phyloP scores from a whole-genome alignment of 768 basidiomycete genomes.

The Sporobolomyces pararoseus region DNA sequence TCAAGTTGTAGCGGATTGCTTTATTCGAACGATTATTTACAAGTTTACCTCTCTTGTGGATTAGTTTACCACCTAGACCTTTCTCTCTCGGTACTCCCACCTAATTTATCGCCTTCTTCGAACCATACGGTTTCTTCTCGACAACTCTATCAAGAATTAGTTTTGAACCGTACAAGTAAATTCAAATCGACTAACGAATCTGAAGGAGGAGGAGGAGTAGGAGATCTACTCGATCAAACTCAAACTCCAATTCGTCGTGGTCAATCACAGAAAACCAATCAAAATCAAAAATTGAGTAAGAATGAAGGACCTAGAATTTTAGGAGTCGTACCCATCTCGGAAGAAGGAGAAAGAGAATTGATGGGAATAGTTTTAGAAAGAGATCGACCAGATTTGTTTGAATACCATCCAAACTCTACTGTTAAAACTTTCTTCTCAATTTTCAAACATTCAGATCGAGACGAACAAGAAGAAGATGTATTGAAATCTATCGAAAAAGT shows the following conservation, averaged over 20 bases:
- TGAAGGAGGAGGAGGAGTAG: too few relatives aligned
- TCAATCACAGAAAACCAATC: too few relatives aligned
- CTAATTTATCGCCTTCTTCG: neutral
- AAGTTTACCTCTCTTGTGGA: neutral
- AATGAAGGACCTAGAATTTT: neutral
- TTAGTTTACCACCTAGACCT: neutral
- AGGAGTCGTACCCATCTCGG: neutral
- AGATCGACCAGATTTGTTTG: slow-evolving; percentile 3
- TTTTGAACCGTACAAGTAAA: neutral
- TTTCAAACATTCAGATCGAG: neutral
- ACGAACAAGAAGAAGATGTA: neutral
- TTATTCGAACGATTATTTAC: neutral
- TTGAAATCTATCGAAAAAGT: neutral
- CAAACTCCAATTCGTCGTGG: too few relatives aligned
- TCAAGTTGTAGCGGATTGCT: neutral
- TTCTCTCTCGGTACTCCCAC: neutral
- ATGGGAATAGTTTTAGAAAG: neutral
- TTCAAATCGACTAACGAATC: too few relatives aligned
- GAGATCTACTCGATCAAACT: too few relatives aligned
- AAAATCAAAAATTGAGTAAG: too few relatives aligned
- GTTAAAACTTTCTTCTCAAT: slow-evolving; percentile 4
- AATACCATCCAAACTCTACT: neutral
- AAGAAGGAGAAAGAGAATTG: neutral
- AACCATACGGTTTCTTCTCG: neutral
- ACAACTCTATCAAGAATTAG: neutral